phyloP scores from a whole-genome alignment of 2,329 filamentous ascomycete species.

The Claviceps fusiformis region DNA sequence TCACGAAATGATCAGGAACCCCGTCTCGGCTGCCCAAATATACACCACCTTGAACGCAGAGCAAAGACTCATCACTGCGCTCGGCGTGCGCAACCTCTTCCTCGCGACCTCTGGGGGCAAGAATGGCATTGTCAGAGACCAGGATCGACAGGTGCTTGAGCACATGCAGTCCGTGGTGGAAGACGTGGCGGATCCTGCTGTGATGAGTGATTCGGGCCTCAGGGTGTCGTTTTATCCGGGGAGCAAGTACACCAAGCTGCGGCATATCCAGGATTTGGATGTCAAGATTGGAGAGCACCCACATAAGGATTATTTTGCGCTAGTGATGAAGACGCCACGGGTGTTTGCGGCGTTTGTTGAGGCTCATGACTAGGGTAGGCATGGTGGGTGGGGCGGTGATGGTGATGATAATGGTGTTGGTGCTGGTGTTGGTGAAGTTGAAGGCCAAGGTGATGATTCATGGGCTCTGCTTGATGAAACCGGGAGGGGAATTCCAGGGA shows the following conservation, averaged over 20 bases:
- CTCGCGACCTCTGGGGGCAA: not conserved
- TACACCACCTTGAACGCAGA: not conserved
- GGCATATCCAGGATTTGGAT: conserved; percentile 4
- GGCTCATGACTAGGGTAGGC: not conserved
- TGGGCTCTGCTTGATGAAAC: too few relatives aligned
- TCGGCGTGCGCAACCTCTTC: conserved; percentile 5
- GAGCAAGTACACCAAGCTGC: not conserved
- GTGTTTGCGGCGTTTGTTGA: conserved; percentile 7
- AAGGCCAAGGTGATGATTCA: too few relatives aligned
- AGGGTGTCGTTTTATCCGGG: conserved; percentile 4
- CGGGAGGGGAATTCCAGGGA: too few relatives aligned
- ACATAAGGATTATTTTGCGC: conserved; percentile 4
- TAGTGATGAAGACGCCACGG: conserved; percentile 3
- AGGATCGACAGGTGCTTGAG: conserved; percentile 3
- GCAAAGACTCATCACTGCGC: conserved; percentile 5
- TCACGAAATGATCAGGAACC: conserved; percentile 4
- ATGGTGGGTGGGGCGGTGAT: not conserved
- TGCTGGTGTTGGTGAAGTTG: too few relatives aligned
- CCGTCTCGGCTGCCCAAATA: not conserved
- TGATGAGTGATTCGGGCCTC: not conserved
- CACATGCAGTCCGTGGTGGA: conserved; percentile 2
- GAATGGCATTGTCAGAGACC: not conserved
- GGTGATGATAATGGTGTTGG: not conserved
- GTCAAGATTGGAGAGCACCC: conserved; percentile 1
- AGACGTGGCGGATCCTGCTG: not conserved